phyloP scores from a whole-genome alignment of 2,329 filamentous ascomycete genomes.

The Aspergillus sp. region DNA sequence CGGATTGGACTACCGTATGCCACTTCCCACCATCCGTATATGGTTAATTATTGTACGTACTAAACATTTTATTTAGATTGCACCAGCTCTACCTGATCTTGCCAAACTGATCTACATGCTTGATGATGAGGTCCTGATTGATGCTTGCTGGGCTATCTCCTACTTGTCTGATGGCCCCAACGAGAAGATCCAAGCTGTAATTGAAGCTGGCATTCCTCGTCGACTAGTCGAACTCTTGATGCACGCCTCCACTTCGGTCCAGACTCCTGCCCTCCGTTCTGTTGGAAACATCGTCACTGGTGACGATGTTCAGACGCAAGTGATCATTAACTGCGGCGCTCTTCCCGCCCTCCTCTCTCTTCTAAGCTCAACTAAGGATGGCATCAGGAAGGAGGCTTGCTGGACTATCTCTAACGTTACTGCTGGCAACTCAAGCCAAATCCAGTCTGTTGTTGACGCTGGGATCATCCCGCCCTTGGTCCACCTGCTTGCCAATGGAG shows the following conservation, averaged over 20 bases:
- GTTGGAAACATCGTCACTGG: conserved; percentile 99
- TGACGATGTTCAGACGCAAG: conserved; percentile 97
- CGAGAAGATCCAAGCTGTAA: conserved; percentile 98
- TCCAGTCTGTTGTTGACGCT: conserved; percentile 93
- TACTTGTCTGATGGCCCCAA: conserved; percentile 98
- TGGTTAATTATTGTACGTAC: not conserved
- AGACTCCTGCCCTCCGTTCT: conserved; percentile 93
- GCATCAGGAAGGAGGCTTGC: conserved; percentile 98
- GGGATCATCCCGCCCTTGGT: conserved; percentile 97
- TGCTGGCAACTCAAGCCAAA: conserved; percentile 95
- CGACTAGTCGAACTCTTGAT: conserved; percentile 95
- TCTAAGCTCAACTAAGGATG: conserved; percentile 95
- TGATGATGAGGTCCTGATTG: conserved; percentile 96
- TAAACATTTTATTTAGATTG: conserved; percentile 63
- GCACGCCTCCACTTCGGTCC: conserved; percentile 96
- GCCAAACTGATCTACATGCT: conserved; percentile 98
- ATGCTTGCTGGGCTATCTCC: conserved; percentile 99
- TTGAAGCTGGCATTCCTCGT: conserved; percentile 95
- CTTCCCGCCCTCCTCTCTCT: conserved; percentile 90
- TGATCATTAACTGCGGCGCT: conserved; percentile 98
- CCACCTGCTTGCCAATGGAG: conserved; percentile 91
- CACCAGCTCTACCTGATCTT: conserved; percentile 89
- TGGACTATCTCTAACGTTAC: conserved; percentile 99
- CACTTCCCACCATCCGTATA: conserved; percentile 1
- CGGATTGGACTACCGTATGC: conserved; percentile 93